Evolutionary conservation across 2,329 filamentous ascomycete genomes (phyloP), one percentile per base, ranked within the genome.

Genomic region (Pseudogymnoascus sp.): DNA sequence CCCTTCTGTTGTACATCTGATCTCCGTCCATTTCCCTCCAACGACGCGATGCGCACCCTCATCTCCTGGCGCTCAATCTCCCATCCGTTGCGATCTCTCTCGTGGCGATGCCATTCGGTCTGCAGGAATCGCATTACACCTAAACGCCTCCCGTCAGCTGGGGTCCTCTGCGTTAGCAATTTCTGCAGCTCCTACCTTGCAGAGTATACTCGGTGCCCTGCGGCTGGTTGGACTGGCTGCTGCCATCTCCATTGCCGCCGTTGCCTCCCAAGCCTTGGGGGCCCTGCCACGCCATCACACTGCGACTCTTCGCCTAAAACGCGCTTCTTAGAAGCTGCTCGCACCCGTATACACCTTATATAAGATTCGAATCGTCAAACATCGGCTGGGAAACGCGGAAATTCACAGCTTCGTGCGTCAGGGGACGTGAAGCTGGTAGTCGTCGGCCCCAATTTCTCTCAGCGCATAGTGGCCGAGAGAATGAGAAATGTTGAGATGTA

Each of bases 101-200:
- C 95, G 76, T 99, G 93, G 69, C 91, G 89, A 78, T 99, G 95
- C 95, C 95, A 99, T 84, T 99, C 93, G 59, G 95, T 95, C 79
- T 99, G 95, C 40, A 99, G 86, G 76, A 99, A 99, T 77, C 95
- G 93, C 95, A 99, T 99, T 38, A 99, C 95, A 73, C 95, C 91
- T 95, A 69, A 96, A 40, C 96, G 91, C 72, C 91, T 89, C 93
- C 68, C 64, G 63, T 41, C 46, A 64, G 53, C 28, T 61, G 43
- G 35, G 31, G 59, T 40, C 1, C 38, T 26, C 66, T 24, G 14
- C 38, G 33, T 61, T 62, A 56, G 38, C 35, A 53, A 33, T 28
- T 19, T 31, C 46, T 62, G 6, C 16, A 60, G 35, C 19, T 60
- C 67, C 66, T 74, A 89, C 87, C 87, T 79, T 89, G 87, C 68